Conservation (phyloP, 768 basidiomycete genomes). For the Mycena belliarum region DNA sequence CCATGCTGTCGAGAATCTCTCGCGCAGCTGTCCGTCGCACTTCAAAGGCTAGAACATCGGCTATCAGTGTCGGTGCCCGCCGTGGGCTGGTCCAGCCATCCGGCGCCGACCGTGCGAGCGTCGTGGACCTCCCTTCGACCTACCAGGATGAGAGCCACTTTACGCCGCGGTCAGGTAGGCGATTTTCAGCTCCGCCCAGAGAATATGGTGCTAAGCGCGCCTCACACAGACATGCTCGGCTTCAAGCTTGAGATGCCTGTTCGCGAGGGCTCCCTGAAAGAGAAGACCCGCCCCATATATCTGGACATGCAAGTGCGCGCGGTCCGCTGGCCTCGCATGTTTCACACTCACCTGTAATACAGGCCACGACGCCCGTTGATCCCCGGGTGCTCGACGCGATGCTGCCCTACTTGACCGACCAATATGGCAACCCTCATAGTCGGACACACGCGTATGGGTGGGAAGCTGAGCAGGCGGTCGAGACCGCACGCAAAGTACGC, state of each 20-base stretch:
- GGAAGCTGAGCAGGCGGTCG: constrained; percentile 96
- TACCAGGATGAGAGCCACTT: constrained; percentile 73
- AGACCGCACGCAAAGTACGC: constrained; percentile 81
- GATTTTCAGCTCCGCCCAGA: too few relatives aligned
- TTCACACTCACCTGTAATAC: constrained; percentile 12
- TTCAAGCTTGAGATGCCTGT: constrained; percentile 74
- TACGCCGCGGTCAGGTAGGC: constrained; percentile 71
- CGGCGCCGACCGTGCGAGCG: constrained; percentile 76
- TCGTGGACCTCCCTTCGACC: constrained; percentile 77
- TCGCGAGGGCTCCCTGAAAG: constrained; percentile 56
- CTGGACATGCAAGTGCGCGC: constrained; percentile 89
- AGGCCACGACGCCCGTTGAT: constrained; percentile 98
- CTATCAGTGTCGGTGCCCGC: constrained; percentile 33
- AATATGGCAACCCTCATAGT: constrained; percentile 97
- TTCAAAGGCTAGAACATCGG: constrained; percentile 28
- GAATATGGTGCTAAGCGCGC: constrained; percentile 14
- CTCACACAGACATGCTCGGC: constrained; percentile 77
- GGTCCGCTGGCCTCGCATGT: neutral
- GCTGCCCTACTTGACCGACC: constrained; percentile 93
- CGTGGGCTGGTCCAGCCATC: constrained; percentile 81
- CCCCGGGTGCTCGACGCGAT: constrained; percentile 96
- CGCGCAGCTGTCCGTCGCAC: constrained; percentile 38
- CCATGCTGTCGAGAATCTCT: constrained; percentile 63
- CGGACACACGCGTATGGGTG: constrained; percentile 99
- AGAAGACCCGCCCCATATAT: constrained; percentile 87